These are phyloP conservation scores for Aphanocladium album DNA, from an alignment of 2,329 filamentous ascomycete species.

Conservation along the genomic window DNA sequence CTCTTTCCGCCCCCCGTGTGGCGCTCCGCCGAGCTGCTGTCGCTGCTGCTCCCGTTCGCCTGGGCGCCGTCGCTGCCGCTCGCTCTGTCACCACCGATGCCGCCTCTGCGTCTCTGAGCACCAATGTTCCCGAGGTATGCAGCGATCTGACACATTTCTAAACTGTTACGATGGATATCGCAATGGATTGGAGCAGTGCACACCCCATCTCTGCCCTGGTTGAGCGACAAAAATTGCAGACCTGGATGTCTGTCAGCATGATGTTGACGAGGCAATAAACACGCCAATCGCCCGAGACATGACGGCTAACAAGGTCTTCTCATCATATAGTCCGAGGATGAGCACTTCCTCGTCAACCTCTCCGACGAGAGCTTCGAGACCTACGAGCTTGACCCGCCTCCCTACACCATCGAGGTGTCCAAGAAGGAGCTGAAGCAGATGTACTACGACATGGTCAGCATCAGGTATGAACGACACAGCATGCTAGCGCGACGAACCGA, in stretches of 20 bases:
- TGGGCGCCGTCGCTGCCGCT: constrained; percentile 39
- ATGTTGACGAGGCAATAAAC: not conserved
- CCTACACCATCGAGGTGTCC: constrained; percentile 87
- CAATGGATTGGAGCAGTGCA: not conserved
- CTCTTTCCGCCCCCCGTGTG: constrained; percentile 57
- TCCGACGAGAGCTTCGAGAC: constrained; percentile 99
- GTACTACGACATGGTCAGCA: constrained; percentile 95
- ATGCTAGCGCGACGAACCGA: not conserved
- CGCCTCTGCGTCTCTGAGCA: constrained; percentile 83
- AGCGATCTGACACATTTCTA: not conserved
- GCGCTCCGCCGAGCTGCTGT: constrained; percentile 50
- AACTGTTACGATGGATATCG: not conserved
- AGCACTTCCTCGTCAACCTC: constrained; percentile 85
- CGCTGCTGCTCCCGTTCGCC: constrained; percentile 34
- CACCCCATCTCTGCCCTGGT: not conserved
- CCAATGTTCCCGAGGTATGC: constrained; percentile 53
- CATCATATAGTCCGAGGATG: constrained; percentile 72
- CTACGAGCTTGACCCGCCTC: constrained; percentile 94
- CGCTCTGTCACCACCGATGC: constrained; percentile 92
- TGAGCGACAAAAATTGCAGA: not conserved
- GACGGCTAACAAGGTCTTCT: not conserved
- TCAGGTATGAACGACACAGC: constrained; percentile 60
- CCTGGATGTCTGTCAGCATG: constrained; percentile 1
- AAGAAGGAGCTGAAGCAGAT: constrained; percentile 99
- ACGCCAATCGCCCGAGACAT: not conserved